Conservation (phyloP, 495 filamentous ascomycete genomes). For the Xylaria bambusicola region DNA sequence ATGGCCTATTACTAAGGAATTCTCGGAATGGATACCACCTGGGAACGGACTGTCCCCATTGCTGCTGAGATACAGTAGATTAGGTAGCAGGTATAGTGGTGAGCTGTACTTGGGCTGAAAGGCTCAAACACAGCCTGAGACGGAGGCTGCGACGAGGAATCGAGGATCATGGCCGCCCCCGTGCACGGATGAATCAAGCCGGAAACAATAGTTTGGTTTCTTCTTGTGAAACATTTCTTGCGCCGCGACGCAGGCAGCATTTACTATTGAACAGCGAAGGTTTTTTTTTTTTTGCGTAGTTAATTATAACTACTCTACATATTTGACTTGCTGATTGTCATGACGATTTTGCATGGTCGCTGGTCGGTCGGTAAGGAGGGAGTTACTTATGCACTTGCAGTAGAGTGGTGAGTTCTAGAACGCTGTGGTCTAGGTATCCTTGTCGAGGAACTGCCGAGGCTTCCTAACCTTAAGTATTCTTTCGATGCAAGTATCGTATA, state of each 20-base stretch:
- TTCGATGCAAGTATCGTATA: background rate
- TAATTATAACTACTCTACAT: too few species aligned
- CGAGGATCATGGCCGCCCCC: too few species aligned
- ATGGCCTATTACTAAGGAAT: too few species aligned
- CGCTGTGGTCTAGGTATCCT: background rate
- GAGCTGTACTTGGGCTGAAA: too few species aligned
- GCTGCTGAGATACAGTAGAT: too few species aligned
- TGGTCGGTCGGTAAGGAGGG: too few species aligned
- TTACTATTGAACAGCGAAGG: background rate
- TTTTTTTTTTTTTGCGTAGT: background rate
- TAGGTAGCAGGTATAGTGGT: background rate
- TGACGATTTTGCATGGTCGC: too few species aligned
- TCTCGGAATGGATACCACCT: too few species aligned
- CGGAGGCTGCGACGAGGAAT: conserved; percentile 14
- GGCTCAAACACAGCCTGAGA: conserved; percentile 16
- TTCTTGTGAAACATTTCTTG: background rate
- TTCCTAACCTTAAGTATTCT: background rate
- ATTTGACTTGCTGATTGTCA: too few species aligned
- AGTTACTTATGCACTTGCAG: too few species aligned
- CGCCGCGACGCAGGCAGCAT: background rate
- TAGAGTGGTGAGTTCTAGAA: conserved; percentile 2
- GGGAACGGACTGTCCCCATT: too few species aligned
- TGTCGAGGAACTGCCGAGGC: background rate
- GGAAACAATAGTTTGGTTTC: background rate
- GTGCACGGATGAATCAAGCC: background rate